Percentiles rank a stretch among this genome's conserved stretches.
Evolutionary conservation across 2,329 filamentous ascomycete species (phyloP).

Genomic region (Myriosclerotinia scirpicola): DNA sequence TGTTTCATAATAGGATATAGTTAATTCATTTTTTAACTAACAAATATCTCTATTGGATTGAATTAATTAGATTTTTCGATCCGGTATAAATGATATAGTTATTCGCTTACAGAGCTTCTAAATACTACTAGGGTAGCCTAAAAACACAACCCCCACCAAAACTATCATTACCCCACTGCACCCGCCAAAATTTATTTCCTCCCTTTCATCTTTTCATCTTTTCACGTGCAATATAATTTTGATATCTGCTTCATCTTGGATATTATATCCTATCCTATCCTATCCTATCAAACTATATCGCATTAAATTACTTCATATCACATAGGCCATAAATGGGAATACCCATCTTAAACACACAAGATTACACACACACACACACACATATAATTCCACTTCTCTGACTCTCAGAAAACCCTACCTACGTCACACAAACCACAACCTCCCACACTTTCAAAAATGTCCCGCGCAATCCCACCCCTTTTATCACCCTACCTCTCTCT

Average conservation of each 20-base stretch:
- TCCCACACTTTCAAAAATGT: slow-evolving; percentile 29
- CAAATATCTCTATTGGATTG: no score
- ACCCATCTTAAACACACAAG: no score
- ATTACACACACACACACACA: background rate
- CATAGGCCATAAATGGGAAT: no score
- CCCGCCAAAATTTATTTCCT: slow-evolving; percentile 6
- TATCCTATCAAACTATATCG: no score
- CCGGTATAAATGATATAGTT: no score
- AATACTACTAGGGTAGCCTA: no score
- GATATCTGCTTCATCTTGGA: background rate
- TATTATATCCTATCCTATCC: no score
- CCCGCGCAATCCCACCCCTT: slow-evolving; percentile 52
- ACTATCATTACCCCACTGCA: background rate
- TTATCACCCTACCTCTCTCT: slow-evolving; percentile 63
- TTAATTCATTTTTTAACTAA: no score
- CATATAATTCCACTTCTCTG: background rate
- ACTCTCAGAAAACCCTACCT: background rate
- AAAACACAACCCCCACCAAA: background rate
- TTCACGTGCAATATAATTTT: slow-evolving; percentile 9
- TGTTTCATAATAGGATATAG: no score
- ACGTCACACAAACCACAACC: background rate
- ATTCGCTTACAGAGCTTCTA: no score
- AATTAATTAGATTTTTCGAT: no score
- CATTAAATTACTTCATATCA: no score
- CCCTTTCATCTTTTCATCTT: background rate